Base-by-base conservation (phyloP, 768 basidiomycete species). In the Naganishia antarctica region DNA sequence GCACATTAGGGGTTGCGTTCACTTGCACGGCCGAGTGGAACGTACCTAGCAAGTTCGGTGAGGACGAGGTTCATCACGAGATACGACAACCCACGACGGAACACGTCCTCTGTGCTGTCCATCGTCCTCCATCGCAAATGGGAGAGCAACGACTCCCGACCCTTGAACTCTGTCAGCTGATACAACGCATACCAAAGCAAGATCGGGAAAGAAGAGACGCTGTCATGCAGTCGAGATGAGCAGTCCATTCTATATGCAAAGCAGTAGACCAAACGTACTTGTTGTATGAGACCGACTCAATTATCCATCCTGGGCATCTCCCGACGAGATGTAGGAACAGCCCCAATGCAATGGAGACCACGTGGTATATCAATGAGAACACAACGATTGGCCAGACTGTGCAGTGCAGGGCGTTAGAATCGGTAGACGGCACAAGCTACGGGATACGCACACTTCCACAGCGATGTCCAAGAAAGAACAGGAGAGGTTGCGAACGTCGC, bases 81-180 rank as follows among this genome's bases (percentile, higher is more conserved):
- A 47, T 75, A 75, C 1, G 69, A 44, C 11, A 66, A 66, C 18
- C 66, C 67, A 18, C 73, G 66, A 34, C 66, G 44, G 16, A 70
- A 43, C 28, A 74, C 68, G 1, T 66, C 60, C 28, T 58, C 12
- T 1, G 57, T 28, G 3, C 58, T 66, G 26, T 76, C 74, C 70
- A 71, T 69, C 8, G 57, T 61, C 43, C 74, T 47, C 75, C 74
- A 76, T 49, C 66, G 37, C 6, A 76, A 69, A 47, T 76, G 75
- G 12, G 48, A 53, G 4, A 76, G 66, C 15, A 69, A 64, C 18
- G 51, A 47, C 11, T 47, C 43, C 9, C 59, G 40, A n/a, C 43
- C 45, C 23, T 62, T 46, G 32, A 51, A 53, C 21, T 29, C 53
- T 2, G 70, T 69, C 15, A 69, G 28, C n/a, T 61, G 44, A 45